A percentile compares a stretch with the other conserved stretches of the same genome.
phyloP scores from a whole-genome alignment of 306 rosid species.

The Vachellia collinsii region DNA sequence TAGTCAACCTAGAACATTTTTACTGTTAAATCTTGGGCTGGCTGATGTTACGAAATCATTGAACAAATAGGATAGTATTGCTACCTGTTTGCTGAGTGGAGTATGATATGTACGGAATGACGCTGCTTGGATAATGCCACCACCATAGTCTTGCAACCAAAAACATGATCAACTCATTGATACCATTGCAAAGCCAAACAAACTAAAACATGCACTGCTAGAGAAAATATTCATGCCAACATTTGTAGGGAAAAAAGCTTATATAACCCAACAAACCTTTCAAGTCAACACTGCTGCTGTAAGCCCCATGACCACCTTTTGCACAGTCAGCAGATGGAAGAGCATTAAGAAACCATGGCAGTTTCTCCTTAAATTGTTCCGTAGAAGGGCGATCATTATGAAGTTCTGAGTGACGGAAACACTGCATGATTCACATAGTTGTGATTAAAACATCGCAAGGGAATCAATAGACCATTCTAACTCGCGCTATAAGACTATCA shows the following conservation, averaged over 20 bases:
- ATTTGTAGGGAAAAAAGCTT: constrained; percentile 14
- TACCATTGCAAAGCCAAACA: constrained; percentile 25
- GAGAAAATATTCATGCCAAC: constrained; percentile 5
- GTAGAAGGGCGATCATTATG: constrained; percentile 80
- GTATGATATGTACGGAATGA: constrained; percentile 97
- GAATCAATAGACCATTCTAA: constrained; percentile 20
- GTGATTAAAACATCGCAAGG: constrained; percentile 39
- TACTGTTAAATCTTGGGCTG: constrained; percentile 33
- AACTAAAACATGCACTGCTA: constrained; percentile 10
- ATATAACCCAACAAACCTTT: constrained; percentile 61
- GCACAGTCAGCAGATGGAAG: constrained; percentile 98
- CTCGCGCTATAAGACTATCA: constrained; percentile 14
- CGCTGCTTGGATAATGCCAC: constrained; percentile 81
- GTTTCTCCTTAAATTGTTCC: constrained; percentile 77
- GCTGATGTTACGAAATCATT: constrained; percentile 31
- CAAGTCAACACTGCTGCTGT: constrained; percentile 90
- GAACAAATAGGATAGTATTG: constrained; percentile 26
- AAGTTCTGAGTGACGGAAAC: constrained; percentile 86
- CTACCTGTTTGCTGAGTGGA: constrained; percentile 95
- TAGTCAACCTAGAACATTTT: constrained; percentile 65
- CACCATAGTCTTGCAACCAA: constrained; percentile 65
- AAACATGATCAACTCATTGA: constrained; percentile 28
- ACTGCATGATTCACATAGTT: constrained; percentile 55
- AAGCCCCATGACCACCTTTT: constrained; percentile 99
- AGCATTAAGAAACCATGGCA: constrained; percentile 95